Conservation (phyloP, 345 rosid species). For the Cardamine occulta region DNA sequence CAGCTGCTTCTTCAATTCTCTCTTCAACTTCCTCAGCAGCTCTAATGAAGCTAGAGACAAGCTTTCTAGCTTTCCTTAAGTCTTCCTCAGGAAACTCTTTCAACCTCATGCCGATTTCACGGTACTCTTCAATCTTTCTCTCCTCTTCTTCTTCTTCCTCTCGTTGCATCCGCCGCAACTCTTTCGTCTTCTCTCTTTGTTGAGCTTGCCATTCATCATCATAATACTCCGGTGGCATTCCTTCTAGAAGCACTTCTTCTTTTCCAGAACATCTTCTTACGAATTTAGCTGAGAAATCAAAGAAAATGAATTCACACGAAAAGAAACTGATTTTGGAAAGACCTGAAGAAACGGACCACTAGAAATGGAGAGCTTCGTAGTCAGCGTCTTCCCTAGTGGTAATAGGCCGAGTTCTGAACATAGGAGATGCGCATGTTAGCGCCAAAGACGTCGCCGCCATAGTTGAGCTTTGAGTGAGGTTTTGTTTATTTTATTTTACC, state of each 20-base stretch:
- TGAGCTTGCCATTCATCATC: conserved; percentile 94
- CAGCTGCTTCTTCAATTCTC: conserved; percentile 50
- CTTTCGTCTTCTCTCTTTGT: conserved; percentile 72
- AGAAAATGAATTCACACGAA: not conserved
- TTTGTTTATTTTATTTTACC: not conserved
- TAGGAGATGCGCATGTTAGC: conserved; percentile 45
- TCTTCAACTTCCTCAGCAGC: conserved; percentile 94
- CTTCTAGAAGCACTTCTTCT: conserved; percentile 66
- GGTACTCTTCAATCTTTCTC: conserved; percentile 79
- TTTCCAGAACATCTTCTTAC: conserved; percentile 53
- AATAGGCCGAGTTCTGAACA: conserved; percentile 16
- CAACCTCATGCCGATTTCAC: conserved; percentile 75
- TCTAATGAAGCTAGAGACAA: conserved; percentile 78
- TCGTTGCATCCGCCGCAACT: conserved; percentile 57
- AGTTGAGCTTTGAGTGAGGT: not conserved
- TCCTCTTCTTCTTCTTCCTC: conserved; percentile 90
- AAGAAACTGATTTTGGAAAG: not conserved
- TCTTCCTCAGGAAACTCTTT: conserved; percentile 82
- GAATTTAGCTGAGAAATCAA: conserved; percentile 40
- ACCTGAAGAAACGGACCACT: conserved; percentile 41
- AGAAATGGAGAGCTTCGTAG: conserved; percentile 17
- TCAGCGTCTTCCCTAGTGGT: conserved; percentile 31
- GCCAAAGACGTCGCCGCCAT: conserved; percentile 58
- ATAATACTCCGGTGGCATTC: conserved; percentile 90
- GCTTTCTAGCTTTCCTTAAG: conserved; percentile 66